Percentiles rank a stretch among this genome's conserved stretches.
These are phyloP conservation scores for Leersia perrieri DNA, from an alignment of 176 grass and related monocot genomes.

Conservation along the genomic window DNA sequence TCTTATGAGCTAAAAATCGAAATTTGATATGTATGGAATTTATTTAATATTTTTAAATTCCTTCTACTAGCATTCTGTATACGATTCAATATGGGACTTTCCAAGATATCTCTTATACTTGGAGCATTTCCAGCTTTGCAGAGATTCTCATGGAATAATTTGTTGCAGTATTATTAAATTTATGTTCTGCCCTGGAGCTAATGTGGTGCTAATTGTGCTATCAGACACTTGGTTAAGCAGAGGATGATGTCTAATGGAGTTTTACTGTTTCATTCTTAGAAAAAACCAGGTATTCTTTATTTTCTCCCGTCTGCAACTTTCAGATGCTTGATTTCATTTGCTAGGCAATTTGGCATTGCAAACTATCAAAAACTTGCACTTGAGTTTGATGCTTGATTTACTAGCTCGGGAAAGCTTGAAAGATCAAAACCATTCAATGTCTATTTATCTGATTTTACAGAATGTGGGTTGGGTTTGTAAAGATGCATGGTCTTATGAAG, in stretches of 20 bases:
- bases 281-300: conserved; percentile 24
- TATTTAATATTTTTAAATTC: not conserved
- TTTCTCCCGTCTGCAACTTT: conserved; percentile 17
- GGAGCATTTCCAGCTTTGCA: conserved; percentile 5
- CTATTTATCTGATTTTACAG: not conserved
- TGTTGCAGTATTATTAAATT: not conserved
- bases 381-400: conserved; percentile 5
- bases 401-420: conserved; percentile 9
- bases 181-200: not conserved
- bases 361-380: conserved; percentile 17
- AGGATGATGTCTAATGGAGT: not conserved
- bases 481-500: not conserved
- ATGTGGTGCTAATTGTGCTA: not conserved
- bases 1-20: not conserved
- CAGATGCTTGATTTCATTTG: too few species aligned
- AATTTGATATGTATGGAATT: not conserved
- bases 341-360: too few species aligned
- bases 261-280: conserved; percentile 5
- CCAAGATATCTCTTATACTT: not conserved
- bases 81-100: not conserved
- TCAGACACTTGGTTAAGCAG: not conserved
- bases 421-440: not conserved
- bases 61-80: not conserved
- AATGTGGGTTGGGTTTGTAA: not conserved
- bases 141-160: not conserved